A percentile compares a stretch with the other conserved stretches of the same genome.
phyloP scores from a whole-genome alignment of 208 protist genomes.

The Eutreptiella sp. region DNA sequence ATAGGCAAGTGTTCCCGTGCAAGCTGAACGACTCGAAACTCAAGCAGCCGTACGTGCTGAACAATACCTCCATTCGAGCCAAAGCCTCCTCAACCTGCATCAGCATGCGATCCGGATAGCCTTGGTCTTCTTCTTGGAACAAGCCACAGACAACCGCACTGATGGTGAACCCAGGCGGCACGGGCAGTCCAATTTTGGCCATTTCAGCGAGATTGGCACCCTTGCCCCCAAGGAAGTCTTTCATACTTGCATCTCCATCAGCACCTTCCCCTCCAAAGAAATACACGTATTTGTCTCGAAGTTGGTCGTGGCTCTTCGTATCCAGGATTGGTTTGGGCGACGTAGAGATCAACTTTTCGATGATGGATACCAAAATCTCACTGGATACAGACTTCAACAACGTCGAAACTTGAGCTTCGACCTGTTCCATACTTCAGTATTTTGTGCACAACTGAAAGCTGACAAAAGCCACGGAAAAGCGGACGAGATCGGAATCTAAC shows the following conservation, averaged over 20 bases:
- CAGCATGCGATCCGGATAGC: constrained; percentile 49
- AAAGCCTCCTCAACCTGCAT: constrained; percentile 61
- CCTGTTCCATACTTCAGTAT: too few species aligned
- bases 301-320: too few species aligned
- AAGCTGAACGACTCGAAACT: neutral
- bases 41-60: neutral
- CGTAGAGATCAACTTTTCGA: too few species aligned
- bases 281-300: constrained; percentile 68
- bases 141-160: constrained; percentile 72
- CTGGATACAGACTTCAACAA: too few species aligned
- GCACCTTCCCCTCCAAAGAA: constrained; percentile 64
- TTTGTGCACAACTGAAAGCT: too few species aligned
- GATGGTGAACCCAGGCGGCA: constrained; percentile 86
- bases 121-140: constrained; percentile 54
- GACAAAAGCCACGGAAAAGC: too few species aligned
- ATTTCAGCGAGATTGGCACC: constrained; percentile 85
- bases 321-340: too few species aligned
- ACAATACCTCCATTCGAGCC: constrained; percentile 53
- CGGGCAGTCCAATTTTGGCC: constrained; percentile 78
- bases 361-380: too few species aligned
- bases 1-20: neutral
- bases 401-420: too few species aligned
- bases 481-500: too few species aligned
- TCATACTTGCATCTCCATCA: constrained; percentile 71
- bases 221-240: constrained; percentile 84